These are phyloP conservation scores for Suillus weaverae DNA, from an alignment of 768 basidiomycete genomes.

Conservation along the genomic window DNA sequence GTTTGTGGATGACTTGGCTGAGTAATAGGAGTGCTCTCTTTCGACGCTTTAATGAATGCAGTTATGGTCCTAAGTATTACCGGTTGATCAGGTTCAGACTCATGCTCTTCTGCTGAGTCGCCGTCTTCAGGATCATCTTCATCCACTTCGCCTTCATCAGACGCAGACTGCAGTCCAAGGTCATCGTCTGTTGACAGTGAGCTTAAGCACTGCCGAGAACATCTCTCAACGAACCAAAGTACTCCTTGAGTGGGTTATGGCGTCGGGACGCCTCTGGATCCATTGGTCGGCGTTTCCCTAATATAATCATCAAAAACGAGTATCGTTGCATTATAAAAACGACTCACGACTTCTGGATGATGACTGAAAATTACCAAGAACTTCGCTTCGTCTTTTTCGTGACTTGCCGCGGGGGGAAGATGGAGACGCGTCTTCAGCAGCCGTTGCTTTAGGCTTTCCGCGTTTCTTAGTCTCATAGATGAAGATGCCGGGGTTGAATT, in stretches of 20 bases:
- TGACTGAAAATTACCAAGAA: constrained; percentile 5
- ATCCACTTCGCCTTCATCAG: constrained; percentile 38
- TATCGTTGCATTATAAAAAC: background rate
- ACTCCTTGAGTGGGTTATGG: constrained; percentile 47
- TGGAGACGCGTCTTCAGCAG: constrained; percentile 13
- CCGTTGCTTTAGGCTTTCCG: constrained; percentile 18
- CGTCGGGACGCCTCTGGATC: constrained; percentile 6
- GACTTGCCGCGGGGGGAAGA: constrained; percentile 16
- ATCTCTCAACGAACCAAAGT: constrained; percentile 41
- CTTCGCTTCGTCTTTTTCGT: constrained; percentile 15
- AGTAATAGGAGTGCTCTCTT: constrained; percentile 6
- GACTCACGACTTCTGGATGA: constrained; percentile 17
- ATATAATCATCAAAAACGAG: background rate
- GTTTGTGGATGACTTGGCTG: background rate
- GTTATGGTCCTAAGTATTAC: constrained; percentile 25
- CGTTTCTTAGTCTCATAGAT: constrained; percentile 30
- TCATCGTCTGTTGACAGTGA: constrained; percentile 33
- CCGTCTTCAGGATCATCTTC: constrained; percentile 18
- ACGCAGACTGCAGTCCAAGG: constrained; percentile 53
- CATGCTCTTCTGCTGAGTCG: constrained; percentile 27
- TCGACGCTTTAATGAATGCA: constrained; percentile 10
- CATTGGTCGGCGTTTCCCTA: constrained; percentile 9
- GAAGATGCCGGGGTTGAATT: constrained; percentile 32
- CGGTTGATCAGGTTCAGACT: constrained; percentile 18
- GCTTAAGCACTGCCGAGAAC: background rate